Evolutionary conservation across 106 monocot species (phyloP).

Genomic region (Gastrodia elata): DNA sequence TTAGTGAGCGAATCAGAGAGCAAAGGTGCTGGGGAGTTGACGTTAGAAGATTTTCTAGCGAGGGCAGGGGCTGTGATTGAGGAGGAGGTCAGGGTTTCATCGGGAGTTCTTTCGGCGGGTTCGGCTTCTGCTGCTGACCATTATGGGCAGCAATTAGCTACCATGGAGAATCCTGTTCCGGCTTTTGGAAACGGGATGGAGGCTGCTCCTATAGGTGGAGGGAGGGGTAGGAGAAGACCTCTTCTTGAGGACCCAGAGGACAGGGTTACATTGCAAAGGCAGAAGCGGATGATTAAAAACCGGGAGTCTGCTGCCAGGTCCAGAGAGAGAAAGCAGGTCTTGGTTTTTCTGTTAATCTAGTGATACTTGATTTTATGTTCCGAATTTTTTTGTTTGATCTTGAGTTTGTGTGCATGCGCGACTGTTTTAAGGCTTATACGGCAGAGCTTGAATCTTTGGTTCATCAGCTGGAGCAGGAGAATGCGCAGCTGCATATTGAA

Average conservation of each 20-base stretch:
- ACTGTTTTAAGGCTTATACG: constrained; percentile 43
- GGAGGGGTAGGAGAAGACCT: constrained; percentile 32
- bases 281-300: constrained; percentile 94
- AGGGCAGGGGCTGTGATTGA: constrained; percentile 11
- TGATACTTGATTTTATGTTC: not conserved
- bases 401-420: not conserved
- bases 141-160: constrained; percentile 5
- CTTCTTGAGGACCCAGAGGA: constrained; percentile 35
- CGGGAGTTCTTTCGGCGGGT: constrained; percentile 7
- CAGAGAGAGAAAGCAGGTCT: constrained; percentile 85
- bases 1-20: not conserved
- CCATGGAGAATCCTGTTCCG: constrained; percentile 10
- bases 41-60: constrained; percentile 18
- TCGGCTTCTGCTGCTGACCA: not conserved
- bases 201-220: constrained; percentile 5
- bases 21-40: constrained; percentile 12
- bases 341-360: not conserved
- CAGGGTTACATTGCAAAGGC: constrained; percentile 47
- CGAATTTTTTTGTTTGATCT: not conserved
- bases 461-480: constrained; percentile 46
- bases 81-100: constrained; percentile 10
- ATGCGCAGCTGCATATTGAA: constrained; percentile 27
- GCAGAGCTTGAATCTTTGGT: constrained; percentile 54
- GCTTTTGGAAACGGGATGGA: constrained; percentile 19
- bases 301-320: constrained; percentile 83